Base-by-base conservation (phyloP, 2,329 filamentous ascomycete species). In the Dissoconium aciculare region DNA sequence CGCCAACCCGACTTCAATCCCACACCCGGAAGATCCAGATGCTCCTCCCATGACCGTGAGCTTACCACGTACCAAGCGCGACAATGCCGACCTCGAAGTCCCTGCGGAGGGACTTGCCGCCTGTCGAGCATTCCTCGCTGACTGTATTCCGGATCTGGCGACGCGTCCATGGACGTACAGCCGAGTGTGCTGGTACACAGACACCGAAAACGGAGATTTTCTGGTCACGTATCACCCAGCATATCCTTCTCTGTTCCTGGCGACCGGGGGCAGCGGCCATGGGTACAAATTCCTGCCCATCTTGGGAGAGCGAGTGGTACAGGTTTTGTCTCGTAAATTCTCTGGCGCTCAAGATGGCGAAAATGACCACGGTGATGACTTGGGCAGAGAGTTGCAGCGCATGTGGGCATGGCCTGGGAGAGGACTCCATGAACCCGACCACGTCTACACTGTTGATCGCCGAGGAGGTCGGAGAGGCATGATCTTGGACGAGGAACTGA, bases 201-300 rank as follows among this genome's bases (percentile, higher is more conserved):
- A 74, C 39, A 69, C 64, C 0, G 62, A 60, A 2, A 56, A 60
- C 11, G 67, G 68, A 17, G 62, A 71, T 32, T 72, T 67, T 41
- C 51, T 73, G 4, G 59, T 74, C 27, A 58, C 62, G 23, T 58
- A 60, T 33, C 62, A 70, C 28, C 66, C 67, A 0, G 50, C 42
- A 11, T 65, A 60, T 38, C 45, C 51, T n/a, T 60, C 63, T 0
- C 44, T 76, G 0, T 66, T 74, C 43, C 58, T 75, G 0, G 69
- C 69, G 2, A 74, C 71, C 0, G 71, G 69, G 1, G 73, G 72
- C 0, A 67, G 62, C 19, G 71, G 72, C 0, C 71, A 75, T 47
- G 71, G 59, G 0, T 75, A 74, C 49, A 75, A 74, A 41, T 74
- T 70, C 36, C 44, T 73, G 28, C 71, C 71, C 0, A 64, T 66